These are phyloP conservation scores for Penicillium antarcticum DNA, from an alignment of 495 filamentous ascomycete species.

Conservation along the genomic window DNA sequence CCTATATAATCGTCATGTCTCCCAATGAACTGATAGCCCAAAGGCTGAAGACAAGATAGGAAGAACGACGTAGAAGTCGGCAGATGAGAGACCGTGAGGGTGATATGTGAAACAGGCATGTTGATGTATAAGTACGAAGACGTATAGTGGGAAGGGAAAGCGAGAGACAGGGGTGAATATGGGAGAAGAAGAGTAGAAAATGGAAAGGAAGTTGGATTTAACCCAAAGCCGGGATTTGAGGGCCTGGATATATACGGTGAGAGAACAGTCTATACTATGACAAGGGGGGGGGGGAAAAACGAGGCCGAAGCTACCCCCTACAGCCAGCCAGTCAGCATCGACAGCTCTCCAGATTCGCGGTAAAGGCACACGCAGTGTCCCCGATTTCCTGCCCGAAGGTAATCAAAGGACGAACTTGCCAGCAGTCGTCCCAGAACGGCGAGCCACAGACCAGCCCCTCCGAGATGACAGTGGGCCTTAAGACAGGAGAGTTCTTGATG, in stretches of 20 bases:
- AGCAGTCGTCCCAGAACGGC: neutral
- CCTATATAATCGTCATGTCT: conserved; percentile 52
- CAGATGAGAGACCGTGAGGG: conserved; percentile 69
- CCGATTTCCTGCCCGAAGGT: conserved; percentile 15
- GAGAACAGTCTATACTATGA: conserved; percentile 19
- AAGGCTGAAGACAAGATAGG: conserved; percentile 67
- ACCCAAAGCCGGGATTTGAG: neutral
- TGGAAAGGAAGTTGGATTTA: conserved; percentile 24
- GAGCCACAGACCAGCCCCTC: neutral
- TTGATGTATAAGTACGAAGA: conserved; percentile 12
- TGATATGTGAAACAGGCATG: conserved; percentile 60
- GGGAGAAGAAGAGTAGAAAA: conserved; percentile 20
- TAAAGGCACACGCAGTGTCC: neutral
- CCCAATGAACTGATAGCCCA: conserved; percentile 69
- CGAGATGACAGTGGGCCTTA: too few species aligned
- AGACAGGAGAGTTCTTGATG: too few species aligned
- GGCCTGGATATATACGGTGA: conserved; percentile 23
- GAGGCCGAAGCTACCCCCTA: conserved; percentile 5
- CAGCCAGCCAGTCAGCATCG: conserved; percentile 15
- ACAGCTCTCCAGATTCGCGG: neutral
- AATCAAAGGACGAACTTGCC: neutral
- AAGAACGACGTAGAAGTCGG: conserved; percentile 79
- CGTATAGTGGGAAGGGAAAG: conserved; percentile 21
- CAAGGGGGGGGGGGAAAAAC: conserved; percentile 4
- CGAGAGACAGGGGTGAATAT: conserved; percentile 6